Evolutionary conservation across 768 basidiomycete species (phyloP).

Genomic region (Naganishia friedmannii): DNA sequence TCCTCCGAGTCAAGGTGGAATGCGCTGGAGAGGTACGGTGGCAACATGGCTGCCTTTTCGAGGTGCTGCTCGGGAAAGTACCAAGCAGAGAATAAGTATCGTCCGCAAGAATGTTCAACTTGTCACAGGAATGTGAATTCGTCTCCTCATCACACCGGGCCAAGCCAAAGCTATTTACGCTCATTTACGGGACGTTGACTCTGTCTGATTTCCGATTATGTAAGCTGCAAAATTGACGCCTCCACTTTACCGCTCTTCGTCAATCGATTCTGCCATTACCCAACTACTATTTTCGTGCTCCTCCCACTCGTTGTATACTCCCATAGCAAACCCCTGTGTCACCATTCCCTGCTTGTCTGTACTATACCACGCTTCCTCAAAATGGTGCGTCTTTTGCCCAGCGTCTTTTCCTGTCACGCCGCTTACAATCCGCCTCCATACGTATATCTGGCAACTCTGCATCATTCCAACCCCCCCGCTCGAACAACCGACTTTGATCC

Average conservation of each 20-base stretch:
- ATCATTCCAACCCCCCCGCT: neutral
- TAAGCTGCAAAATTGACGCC: neutral
- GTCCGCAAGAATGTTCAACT: neutral
- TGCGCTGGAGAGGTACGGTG: neutral
- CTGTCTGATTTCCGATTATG: neutral
- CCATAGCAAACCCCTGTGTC: neutral
- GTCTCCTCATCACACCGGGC: neutral
- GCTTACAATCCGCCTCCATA: neutral
- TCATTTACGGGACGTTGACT: neutral
- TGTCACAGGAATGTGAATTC: neutral
- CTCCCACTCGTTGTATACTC: neutral
- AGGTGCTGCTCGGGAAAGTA: neutral
- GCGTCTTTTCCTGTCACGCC: neutral
- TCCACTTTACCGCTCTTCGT: neutral
- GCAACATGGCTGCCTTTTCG: slow-evolving; percentile 3
- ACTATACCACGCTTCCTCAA: neutral
- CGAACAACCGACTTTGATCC: neutral
- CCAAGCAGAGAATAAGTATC: neutral
- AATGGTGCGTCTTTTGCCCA: neutral
- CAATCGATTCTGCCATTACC: neutral
- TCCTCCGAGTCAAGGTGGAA: neutral
- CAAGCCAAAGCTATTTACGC: neutral
- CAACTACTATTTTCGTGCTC: neutral
- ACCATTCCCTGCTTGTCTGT: neutral
- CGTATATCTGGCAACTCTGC: neutral